phyloP scores from a whole-genome alignment of 257 asterid species.

The Rehmannia glutinosa region DNA sequence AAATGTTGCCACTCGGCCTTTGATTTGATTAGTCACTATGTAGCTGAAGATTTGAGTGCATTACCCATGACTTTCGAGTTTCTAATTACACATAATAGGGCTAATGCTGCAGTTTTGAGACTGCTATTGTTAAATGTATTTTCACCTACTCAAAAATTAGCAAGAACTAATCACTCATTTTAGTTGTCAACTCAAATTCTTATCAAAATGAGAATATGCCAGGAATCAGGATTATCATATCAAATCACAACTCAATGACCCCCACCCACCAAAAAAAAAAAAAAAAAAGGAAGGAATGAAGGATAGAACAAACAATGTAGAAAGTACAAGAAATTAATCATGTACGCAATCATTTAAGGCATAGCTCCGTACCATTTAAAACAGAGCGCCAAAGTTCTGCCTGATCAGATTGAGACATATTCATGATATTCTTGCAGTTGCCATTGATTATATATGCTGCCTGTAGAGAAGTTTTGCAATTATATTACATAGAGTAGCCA shows the following conservation, averaged over 20 bases:
- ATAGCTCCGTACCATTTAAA: slow-evolving; percentile 56
- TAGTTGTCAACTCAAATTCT: background rate
- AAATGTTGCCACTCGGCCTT: too few relatives aligned
- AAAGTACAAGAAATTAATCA: background rate
- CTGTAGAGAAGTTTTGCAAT: slow-evolving; percentile 41
- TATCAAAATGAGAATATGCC: background rate
- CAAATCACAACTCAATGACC: background rate
- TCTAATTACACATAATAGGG: background rate
- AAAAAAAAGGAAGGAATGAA: too few relatives aligned
- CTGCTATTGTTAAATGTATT: background rate
- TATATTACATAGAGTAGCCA: background rate
- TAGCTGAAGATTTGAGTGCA: background rate
- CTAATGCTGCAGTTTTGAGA: background rate
- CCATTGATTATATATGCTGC: slow-evolving; percentile 91
- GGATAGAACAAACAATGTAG: slow-evolving; percentile 2
- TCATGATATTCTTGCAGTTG: slow-evolving; percentile 95
- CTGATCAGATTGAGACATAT: slow-evolving; percentile 92
- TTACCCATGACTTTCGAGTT: background rate
- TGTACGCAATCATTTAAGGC: slow-evolving; percentile 3
- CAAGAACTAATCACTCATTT: background rate
- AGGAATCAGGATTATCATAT: slow-evolving; percentile 2
- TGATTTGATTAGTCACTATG: background rate
- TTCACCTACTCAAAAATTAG: background rate
- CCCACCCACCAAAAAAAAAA: background rate
- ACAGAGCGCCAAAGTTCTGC: slow-evolving; percentile 90